Conservation (phyloP, 1,139 yeast species). For the Sporopachydermia cereana region DNA sequence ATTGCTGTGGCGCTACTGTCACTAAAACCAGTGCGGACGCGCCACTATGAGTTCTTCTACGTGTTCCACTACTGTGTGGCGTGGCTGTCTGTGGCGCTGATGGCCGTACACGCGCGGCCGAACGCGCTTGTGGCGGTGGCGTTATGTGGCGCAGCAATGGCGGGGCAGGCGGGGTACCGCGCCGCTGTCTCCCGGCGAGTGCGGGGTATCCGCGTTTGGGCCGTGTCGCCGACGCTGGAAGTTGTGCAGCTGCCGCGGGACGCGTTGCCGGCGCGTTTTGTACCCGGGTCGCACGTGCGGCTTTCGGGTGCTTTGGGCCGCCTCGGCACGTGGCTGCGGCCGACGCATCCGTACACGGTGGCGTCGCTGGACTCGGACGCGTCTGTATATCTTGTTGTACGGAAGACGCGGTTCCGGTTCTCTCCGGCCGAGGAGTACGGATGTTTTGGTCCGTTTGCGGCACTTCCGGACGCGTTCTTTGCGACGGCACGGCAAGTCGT, state of each 20-base stretch:
- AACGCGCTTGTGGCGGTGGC: constrained; percentile 40
- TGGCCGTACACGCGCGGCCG: constrained; percentile 74
- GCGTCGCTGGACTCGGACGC: constrained; percentile 50
- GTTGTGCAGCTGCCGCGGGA: constrained; percentile 25
- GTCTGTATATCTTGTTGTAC: constrained; percentile 31
- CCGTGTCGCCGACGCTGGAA: constrained; percentile 20
- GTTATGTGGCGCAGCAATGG: constrained; percentile 36
- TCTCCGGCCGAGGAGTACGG: constrained; percentile 20
- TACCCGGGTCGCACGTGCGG: constrained; percentile 39
- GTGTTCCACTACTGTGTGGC: constrained; percentile 56
- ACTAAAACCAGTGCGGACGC: constrained; percentile 40
- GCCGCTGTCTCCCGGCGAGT: constrained; percentile 21
- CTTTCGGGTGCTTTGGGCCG: constrained; percentile 22
- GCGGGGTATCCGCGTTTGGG: constrained; percentile 17
- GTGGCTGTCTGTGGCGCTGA: constrained; percentile 45
- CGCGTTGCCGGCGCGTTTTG: constrained; percentile 20
- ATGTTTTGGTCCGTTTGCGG: constrained; percentile 22
- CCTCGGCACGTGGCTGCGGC: constrained; percentile 32
- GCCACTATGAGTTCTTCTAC: constrained; percentile 49
- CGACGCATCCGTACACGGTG: constrained; percentile 77
- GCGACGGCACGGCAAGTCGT: constrained; percentile 39
- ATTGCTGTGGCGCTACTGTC: constrained; percentile 41
- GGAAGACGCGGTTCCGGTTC: constrained; percentile 25
- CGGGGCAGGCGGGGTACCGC: constrained; percentile 28
- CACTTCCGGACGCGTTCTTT: constrained; percentile 21